Evolutionary conservation across 352 stramenopile genomes (phyloP), one percentile per base, ranked within the genome.

Genomic region (Phytophthora agathidicida): DNA sequence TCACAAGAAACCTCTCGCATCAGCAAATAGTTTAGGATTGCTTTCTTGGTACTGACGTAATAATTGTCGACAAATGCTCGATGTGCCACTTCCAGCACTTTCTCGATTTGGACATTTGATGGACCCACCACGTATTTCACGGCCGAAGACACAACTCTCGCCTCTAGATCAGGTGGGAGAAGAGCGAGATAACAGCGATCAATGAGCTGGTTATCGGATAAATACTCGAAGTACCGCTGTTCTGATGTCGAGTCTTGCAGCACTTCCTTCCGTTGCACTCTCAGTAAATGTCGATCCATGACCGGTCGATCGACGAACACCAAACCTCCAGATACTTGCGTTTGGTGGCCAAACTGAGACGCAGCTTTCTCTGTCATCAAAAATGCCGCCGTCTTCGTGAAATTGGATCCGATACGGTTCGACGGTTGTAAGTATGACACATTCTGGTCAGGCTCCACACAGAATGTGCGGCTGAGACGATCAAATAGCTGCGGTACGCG

Each of bases 381-480:
- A 10, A 61, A 32, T 5, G 56, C 59, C 7, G 84, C 80, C 0
- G 80, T 54, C 11, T 70, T 60, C 0, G 75, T 85, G 28, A 83
- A 92, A 31, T 94, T 94, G 1, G 80, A 71, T 5, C 73, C 85
- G 26, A 94, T 92, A 5, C 85, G 79, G 35, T 94, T 91, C 17
- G 80, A 90, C 1, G 85, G 82, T 16, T 73, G 47, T 19, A 92
- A 61, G 7, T 73, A 77, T 3, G 77, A 60, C 20, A 82, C 14
- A 35, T 83, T 87, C 17, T 83, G 63, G 46, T 89, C 80, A 24
- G 77, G 78, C 39, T 94, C 85, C 3, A 92, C 83, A 37, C 80
- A 91, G 7, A 88, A 66, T 1, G 85, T 94, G 13, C 81, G 80
- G 26, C 72, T 81, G 2, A 92, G 67, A 0, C 57, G 31, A 51